A percentile compares a stretch with the other conserved stretches of the same genome.
These are phyloP conservation scores for Xylaria sp. DNA, from an alignment of 2,329 filamentous ascomycete species.

Conservation along the genomic window DNA sequence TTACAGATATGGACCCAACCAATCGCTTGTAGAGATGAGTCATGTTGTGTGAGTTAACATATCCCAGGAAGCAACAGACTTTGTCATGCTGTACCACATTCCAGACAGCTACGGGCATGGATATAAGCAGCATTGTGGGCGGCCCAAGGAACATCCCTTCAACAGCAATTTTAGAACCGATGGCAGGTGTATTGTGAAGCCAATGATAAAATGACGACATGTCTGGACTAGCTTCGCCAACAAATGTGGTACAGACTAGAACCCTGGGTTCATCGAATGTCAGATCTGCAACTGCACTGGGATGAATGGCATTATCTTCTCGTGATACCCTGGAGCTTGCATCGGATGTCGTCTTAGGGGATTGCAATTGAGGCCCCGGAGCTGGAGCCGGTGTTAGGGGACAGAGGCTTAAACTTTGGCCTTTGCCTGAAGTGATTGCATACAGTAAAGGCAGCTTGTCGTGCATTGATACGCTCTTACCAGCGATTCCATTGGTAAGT, in stretches of 20 bases:
- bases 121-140: conserved; percentile 72
- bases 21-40: conserved; percentile 70
- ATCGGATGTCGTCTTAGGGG: conserved; percentile 46
- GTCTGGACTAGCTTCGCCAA: conserved; percentile 71
- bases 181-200: conserved; percentile 68
- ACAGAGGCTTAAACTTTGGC: conserved; percentile 63
- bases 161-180: conserved; percentile 68
- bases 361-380: conserved; percentile 45
- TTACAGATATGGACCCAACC: conserved; percentile 58
- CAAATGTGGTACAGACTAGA: conserved; percentile 74
- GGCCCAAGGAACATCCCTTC: conserved; percentile 76
- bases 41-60: conserved; percentile 74
- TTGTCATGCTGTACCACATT: conserved; percentile 73
- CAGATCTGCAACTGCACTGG: conserved; percentile 62
- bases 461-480: conserved; percentile 50
- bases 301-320: conserved; percentile 58
- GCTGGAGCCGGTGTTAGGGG: conserved; percentile 54
- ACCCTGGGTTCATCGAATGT: conserved; percentile 71
- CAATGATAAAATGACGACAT: conserved; percentile 74
- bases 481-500: conserved; percentile 57
- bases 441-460: conserved; percentile 63
- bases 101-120: conserved; percentile 72
- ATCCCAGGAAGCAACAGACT: conserved; percentile 72
- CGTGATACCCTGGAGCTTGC: conserved; percentile 45
- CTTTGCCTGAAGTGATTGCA: conserved; percentile 64